phyloP scores from a whole-genome alignment of 192 early-diverging fungal species.

The Backusella tuberculispora region DNA sequence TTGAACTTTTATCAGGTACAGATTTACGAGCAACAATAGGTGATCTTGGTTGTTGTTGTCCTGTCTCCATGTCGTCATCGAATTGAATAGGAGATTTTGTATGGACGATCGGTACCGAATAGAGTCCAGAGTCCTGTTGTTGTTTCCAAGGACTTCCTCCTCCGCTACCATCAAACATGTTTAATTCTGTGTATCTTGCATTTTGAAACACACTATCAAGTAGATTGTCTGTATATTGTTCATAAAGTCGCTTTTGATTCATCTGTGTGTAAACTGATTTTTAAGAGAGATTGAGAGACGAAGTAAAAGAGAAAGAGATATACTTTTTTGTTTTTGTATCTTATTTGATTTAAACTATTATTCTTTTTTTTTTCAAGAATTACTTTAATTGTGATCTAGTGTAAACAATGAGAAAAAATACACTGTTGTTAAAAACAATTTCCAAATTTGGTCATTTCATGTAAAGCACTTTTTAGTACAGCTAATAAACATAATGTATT shows the following conservation, averaged over 20 bases:
- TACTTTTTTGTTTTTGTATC: background rate
- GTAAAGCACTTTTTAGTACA: background rate
- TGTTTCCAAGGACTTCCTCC: background rate
- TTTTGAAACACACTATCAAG: slow-evolving; percentile 13
- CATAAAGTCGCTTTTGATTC: slow-evolving; percentile 2
- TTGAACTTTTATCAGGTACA: background rate
- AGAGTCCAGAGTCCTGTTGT: background rate
- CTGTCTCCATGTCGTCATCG: background rate
- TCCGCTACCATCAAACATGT: background rate
- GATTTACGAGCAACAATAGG: background rate
- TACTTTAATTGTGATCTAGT: slow-evolving; percentile 15
- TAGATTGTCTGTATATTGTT: slow-evolving; percentile 1
- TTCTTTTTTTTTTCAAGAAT: background rate
- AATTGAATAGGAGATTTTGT: background rate
- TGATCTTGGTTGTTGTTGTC: background rate
- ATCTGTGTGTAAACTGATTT: background rate
- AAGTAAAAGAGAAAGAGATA: background rate
- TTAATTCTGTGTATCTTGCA: background rate
- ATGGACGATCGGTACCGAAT: background rate
- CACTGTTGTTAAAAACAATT: slow-evolving; percentile 11
- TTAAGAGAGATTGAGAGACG: background rate
- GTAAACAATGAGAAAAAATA: slow-evolving; percentile 8
- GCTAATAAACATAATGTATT: background rate
- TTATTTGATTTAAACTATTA: background rate
- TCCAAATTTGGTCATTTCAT: background rate